These are phyloP conservation scores for Leptographium galeiforme DNA, from an alignment of 2,329 filamentous ascomycete species.

Conservation along the genomic window DNA sequence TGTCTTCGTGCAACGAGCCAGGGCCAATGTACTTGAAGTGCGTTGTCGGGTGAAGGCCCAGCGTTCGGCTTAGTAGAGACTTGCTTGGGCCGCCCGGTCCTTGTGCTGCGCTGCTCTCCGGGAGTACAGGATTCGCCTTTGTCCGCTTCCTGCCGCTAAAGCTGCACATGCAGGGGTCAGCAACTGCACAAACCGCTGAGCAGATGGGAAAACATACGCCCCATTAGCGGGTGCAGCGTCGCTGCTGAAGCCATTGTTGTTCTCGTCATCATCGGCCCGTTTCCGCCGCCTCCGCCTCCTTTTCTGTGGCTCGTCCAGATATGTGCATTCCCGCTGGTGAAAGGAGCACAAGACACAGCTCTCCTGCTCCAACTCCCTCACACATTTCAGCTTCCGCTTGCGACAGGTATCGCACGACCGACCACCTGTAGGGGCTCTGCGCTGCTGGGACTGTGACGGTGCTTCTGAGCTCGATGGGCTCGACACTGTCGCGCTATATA, in stretches of 20 bases:
- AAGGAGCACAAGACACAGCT: conserved; percentile 44
- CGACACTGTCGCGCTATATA: not conserved
- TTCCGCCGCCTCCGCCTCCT: conserved; percentile 13
- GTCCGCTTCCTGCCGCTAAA: not conserved
- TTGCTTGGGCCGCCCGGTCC: not conserved
- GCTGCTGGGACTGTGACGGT: not conserved
- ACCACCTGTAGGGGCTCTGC: conserved; percentile 4
- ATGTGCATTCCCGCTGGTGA: conserved; percentile 55
- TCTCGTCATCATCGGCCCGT: not conserved
- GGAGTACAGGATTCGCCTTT: not conserved
- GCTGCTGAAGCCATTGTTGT: not conserved
- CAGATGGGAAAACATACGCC: too few species aligned
- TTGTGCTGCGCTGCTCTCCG: not conserved
- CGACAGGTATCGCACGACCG: conserved; percentile 53
- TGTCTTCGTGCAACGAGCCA: conserved; percentile 22
- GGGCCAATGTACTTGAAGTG: conserved; percentile 47
- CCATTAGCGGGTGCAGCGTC: not conserved
- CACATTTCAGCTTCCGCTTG: conserved; percentile 36
- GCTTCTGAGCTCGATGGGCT: not conserved
- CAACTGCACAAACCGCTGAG: too few species aligned
- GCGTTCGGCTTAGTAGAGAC: conserved; percentile 25
- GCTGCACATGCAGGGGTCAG: too few species aligned
- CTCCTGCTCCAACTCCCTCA: not conserved
- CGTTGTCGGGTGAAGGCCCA: conserved; percentile 43
- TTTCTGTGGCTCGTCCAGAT: conserved; percentile 45